Evolutionary conservation across 306 rosid genomes (phyloP).

Genomic region (Cotoneaster glaucophyllus): DNA sequence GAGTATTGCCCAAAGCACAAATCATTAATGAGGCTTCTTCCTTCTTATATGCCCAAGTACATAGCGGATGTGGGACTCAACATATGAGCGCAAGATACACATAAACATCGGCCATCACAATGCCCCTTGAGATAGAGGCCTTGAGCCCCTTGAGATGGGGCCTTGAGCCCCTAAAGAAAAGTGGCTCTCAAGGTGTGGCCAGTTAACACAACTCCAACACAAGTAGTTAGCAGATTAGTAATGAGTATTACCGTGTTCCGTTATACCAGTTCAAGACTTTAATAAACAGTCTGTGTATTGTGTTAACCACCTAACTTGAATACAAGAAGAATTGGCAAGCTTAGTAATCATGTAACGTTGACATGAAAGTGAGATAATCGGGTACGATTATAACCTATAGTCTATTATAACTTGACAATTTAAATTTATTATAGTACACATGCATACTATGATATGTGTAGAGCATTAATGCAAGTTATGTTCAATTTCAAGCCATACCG

Average conservation of each 20-base stretch:
- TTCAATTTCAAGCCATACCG: conserved; percentile 50
- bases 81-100: background rate
- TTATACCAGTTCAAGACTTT: background rate
- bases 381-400: background rate
- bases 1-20: background rate
- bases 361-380: background rate
- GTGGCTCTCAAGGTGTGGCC: background rate
- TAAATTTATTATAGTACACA: too few species aligned
- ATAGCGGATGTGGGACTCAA: background rate
- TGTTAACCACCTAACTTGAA: too few species aligned
- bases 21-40: background rate
- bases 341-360: background rate
- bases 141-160: too few species aligned
- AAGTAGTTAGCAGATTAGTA: too few species aligned
- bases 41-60: background rate
- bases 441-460: background rate
- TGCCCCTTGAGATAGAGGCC: background rate
- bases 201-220: background rate
- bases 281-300: background rate
- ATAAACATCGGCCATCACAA: background rate
- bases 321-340: background rate
- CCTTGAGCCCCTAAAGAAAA: background rate
- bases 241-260: background rate
- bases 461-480: conserved; percentile 1
- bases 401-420: background rate